phyloP scores from a whole-genome alignment of 352 stramenopile species.

The Saprolegnia parasitica region DNA sequence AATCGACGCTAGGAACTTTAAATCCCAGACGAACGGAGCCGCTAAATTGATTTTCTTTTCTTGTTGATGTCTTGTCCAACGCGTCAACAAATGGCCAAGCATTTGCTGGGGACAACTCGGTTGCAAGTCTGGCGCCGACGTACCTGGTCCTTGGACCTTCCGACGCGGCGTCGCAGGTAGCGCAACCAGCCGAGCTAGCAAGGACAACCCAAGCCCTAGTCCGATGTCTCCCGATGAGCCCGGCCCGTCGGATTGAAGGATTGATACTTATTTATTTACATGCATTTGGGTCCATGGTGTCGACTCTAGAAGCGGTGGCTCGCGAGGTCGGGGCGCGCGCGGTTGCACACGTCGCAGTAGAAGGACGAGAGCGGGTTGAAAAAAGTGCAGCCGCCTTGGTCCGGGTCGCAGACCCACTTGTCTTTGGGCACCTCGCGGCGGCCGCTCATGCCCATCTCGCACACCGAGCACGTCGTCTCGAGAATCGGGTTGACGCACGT shows the following conservation, averaged over 20 bases:
- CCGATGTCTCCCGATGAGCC: not conserved
- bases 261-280: constrained; percentile 1
- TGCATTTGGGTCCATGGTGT: too few relatives aligned
- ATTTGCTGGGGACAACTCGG: too few relatives aligned
- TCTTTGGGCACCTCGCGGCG: constrained; percentile 69
- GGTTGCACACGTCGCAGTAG: constrained; percentile 89
- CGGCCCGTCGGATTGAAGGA: not conserved
- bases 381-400: constrained; percentile 83
- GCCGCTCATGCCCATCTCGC: constrained; percentile 73
- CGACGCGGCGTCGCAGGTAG: not conserved
- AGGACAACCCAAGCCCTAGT: too few relatives aligned
- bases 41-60: not conserved
- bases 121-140: too few relatives aligned
- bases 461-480: constrained; percentile 73
- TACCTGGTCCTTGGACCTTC: not conserved
- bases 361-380: constrained; percentile 79
- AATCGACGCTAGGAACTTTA: not conserved
- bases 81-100: too few relatives aligned
- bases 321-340: constrained; percentile 64
- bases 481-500: constrained; percentile 80
- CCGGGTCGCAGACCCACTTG: constrained; percentile 80
- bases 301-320: constrained; percentile 57
- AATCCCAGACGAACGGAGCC: not conserved
- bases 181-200: not conserved
- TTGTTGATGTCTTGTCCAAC: not conserved